phyloP scores from a whole-genome alignment of 345 rosid genomes.

The Aquilaria yunnanensis region DNA sequence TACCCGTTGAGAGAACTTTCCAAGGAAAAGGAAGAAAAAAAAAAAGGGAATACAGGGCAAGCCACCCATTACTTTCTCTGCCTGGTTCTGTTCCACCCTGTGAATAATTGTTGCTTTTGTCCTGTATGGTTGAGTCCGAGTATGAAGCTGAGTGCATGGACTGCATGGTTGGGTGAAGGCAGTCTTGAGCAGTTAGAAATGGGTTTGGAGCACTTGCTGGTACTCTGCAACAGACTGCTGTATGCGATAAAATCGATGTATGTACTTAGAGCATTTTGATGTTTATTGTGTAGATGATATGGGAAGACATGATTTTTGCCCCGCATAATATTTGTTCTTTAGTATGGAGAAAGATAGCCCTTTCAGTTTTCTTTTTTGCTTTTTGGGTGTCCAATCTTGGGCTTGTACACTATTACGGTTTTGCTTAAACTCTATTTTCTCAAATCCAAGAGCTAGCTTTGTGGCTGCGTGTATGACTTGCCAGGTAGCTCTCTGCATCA shows the following conservation, averaged over 20 bases:
- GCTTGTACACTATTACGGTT: conserved; percentile 14
- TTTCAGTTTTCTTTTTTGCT: not conserved
- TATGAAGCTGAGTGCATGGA: conserved; percentile 21
- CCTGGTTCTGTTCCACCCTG: conserved; percentile 14
- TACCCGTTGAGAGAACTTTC: conserved; percentile 13
- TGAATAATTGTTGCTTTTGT: conserved; percentile 26
- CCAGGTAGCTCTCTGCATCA: too few relatives aligned
- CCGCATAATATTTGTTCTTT: conserved; percentile 8
- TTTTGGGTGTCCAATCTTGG: conserved; percentile 16
- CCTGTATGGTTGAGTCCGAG: conserved; percentile 23
- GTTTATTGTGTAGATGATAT: conserved; percentile 21
- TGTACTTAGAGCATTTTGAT: conserved; percentile 27
- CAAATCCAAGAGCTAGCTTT: too few relatives aligned
- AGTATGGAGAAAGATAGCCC: conserved; percentile 15
- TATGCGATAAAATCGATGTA: conserved; percentile 20
- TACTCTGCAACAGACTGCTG: conserved; percentile 13
- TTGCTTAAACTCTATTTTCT: too few relatives aligned
- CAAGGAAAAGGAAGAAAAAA: conserved; percentile 17
- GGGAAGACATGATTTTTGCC: conserved; percentile 30
- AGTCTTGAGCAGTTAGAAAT: conserved; percentile 10
- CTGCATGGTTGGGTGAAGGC: conserved; percentile 22
- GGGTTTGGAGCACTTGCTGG: conserved; percentile 11
- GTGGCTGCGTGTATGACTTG: too few relatives aligned
- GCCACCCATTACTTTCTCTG: conserved; percentile 19
- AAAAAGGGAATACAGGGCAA: conserved; percentile 8